Conservation (phyloP, 2,329 filamentous ascomycete genomes). For the Rugonectria rugulosa region DNA sequence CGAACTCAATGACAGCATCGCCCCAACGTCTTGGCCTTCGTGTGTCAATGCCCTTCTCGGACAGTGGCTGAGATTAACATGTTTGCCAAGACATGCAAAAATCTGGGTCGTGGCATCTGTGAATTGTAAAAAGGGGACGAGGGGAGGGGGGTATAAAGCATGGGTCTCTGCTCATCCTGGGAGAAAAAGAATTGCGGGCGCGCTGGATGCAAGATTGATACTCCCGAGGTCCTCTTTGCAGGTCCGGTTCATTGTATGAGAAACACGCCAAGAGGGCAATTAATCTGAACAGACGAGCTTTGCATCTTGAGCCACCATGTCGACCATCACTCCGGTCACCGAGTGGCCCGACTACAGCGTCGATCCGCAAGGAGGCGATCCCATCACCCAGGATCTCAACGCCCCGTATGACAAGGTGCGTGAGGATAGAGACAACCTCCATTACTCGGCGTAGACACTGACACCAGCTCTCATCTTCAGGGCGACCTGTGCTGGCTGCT, state of each 20-base stretch:
- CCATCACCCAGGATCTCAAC: conserved; percentile 53
- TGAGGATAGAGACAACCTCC: not conserved
- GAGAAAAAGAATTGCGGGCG: not conserved
- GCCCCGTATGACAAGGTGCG: conserved; percentile 52
- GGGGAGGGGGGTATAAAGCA: conserved; percentile 3
- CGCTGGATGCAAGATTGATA: not conserved
- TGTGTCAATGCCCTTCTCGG: not conserved
- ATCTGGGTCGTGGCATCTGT: not conserved
- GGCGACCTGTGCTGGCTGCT: conserved; percentile 55
- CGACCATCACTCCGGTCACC: conserved; percentile 34
- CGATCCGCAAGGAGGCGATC: conserved; percentile 51
- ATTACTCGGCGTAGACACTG: conserved; percentile 2
- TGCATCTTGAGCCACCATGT: conserved; percentile 1
- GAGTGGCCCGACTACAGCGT: conserved; percentile 53
- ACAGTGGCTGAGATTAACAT: not conserved
- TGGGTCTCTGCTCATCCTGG: not conserved
- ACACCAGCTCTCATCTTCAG: conserved; percentile 22
- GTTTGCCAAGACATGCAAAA: conserved; percentile 8
- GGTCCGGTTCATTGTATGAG: too few relatives aligned
- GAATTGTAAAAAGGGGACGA: not conserved
- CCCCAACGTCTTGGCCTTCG: not conserved
- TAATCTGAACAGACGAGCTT: not conserved
- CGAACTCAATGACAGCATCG: not conserved
- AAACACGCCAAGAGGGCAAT: not conserved
- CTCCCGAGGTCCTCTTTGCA: too few relatives aligned